Evolutionary conservation across 2,329 filamentous ascomycete genomes (phyloP).

Genomic region (Talaromyces sp.): DNA sequence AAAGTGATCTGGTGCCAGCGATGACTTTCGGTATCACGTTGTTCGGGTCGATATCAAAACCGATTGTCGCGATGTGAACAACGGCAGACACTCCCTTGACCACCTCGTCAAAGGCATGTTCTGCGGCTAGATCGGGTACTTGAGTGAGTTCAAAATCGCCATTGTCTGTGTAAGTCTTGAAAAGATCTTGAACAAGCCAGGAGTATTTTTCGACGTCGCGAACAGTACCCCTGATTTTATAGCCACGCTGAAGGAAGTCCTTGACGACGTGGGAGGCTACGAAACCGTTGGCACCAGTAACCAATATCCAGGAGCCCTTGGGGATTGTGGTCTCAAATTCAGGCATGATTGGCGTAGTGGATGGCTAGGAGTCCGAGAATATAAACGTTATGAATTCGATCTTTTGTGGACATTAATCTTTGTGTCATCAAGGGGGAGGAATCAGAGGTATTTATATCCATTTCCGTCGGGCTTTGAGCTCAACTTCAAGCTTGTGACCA

Average conservation of each 20-base stretch:
- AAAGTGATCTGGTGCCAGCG: background rate
- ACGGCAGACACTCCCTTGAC: slow-evolving; percentile 12
- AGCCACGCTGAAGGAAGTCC: slow-evolving; percentile 11
- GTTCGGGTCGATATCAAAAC: slow-evolving; percentile 9
- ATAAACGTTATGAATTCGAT: background rate
- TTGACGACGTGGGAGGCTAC: slow-evolving; percentile 7
- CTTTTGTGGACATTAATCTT: background rate
- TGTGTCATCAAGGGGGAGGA: too few relatives aligned
- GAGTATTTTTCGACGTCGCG: background rate
- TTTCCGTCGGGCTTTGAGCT: background rate
- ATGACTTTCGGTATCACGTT: slow-evolving; percentile 6
- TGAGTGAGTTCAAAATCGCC: background rate
- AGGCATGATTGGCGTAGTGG: background rate
- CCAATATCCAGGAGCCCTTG: slow-evolving; percentile 12
- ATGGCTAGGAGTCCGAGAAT: background rate
- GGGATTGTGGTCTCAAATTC: slow-evolving; percentile 4
- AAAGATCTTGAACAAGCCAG: slow-evolving; percentile 8
- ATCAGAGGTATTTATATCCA: background rate
- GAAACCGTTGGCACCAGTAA: slow-evolving; percentile 12
- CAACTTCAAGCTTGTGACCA: background rate
- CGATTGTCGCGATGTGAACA: slow-evolving; percentile 9
- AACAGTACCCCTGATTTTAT: slow-evolving; percentile 11
- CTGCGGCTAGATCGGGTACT: background rate
- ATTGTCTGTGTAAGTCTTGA: background rate
- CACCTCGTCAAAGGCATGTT: slow-evolving; percentile 10